Conservation (phyloP, 169 alveolate species). For the Neospora caninum region DNA sequence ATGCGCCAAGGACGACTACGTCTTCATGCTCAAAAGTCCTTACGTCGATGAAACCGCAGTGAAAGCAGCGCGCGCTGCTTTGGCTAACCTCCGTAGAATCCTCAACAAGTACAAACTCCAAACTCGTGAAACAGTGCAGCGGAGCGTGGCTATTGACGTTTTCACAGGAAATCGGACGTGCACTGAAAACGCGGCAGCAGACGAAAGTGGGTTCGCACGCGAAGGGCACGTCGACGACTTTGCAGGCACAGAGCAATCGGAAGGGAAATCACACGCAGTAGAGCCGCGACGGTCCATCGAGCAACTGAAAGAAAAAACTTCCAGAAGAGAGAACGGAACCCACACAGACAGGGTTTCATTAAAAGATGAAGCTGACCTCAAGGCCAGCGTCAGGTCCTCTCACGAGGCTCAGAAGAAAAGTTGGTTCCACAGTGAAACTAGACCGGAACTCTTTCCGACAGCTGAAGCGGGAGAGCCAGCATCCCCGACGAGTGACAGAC, state of each 20-base stretch:
- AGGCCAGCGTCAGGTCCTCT: background rate
- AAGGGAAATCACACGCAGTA: background rate
- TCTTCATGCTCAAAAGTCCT: conserved; percentile 62
- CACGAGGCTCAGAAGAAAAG: background rate
- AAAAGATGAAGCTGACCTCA: background rate
- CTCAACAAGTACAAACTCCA: conserved; percentile 30
- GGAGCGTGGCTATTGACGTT: conserved; percentile 19
- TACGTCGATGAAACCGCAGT: conserved; percentile 44
- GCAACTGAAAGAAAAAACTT: background rate
- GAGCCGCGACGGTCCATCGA: background rate
- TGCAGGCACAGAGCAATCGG: background rate
- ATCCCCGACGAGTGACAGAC: background rate
- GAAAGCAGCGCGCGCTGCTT: conserved; percentile 48
- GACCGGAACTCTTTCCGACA: background rate
- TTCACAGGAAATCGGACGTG: conserved; percentile 32
- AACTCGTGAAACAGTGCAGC: conserved; percentile 6
- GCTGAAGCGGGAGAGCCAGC: background rate
- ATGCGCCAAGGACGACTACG: conserved; percentile 61
- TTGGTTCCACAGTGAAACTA: background rate
- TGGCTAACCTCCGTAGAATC: conserved; percentile 47
- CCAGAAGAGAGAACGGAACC: background rate
- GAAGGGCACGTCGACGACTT: background rate
- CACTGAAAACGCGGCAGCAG: background rate
- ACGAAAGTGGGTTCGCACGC: background rate
- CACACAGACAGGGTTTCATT: background rate